Evolutionary conservation across 1,284 basidiomycete species (phyloP), one percentile per base, ranked within the genome.

Genomic region (Gymnopus androsaceus): DNA sequence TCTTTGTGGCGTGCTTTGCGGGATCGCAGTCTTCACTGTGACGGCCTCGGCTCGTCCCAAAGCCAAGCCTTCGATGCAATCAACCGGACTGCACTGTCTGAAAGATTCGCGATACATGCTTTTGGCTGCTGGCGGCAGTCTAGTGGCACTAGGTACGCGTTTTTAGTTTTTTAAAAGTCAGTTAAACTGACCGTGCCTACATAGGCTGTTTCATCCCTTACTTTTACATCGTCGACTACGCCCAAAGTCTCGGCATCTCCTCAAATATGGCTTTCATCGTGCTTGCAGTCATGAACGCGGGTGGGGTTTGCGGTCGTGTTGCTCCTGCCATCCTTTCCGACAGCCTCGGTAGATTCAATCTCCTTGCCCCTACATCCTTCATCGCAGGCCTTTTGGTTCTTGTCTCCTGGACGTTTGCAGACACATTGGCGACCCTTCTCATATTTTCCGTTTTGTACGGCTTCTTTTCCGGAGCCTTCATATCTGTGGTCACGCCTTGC

Each of bases 201-300:
- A 17, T 51, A 84, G 83, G 81, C 25, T 67, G 87, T 7, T 88
- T 85, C 68, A 81, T 80, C 28, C 85, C 85, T 2, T 82, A 80
- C 64, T 84, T 86, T 66, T 88, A 82, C 70, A 79, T 88, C 51
- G 75, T 80, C 30, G 73, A 78, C 42, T 87, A 81, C 66, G 73
- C 78, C 8, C 66, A 76, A 65, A 66, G 67, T 59, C 64, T 31
- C 21, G 36, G 31, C 31, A 48, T 51, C 19, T 41, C 41, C 33
- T 60, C 75, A 2, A 60, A 68, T 31, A 68, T 69, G 31, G 72
- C 77, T 1, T 81, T 83, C 67, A 77, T 78, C 61, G 74, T 84
- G 1, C 75, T 88, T 17, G 80, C 85, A 0, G 74, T 82, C 40
- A 75, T 89, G 73, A 88, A 88, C 64, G 84, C 78, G 0, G 84